phyloP scores from a whole-genome alignment of 805 yeast species.

The Zygosaccharomyces rouxii region DNA sequence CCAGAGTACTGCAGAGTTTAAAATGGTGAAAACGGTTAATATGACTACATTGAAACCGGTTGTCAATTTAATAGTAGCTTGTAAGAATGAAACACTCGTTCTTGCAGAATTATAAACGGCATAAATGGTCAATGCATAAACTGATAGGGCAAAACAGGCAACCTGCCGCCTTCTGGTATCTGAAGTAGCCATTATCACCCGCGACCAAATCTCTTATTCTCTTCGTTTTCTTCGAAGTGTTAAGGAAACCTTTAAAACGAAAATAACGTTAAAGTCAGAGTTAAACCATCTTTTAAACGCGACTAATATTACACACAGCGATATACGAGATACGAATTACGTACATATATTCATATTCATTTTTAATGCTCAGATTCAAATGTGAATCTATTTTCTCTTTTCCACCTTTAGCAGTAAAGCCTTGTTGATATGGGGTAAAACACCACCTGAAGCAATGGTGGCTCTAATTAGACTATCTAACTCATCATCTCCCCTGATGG shows the following conservation, averaged over 20 bases:
- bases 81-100: conserved; percentile 31
- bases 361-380: background rate
- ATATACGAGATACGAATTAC: background rate
- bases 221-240: background rate
- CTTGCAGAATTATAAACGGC: conserved; percentile 23
- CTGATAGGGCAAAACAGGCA: conserved; percentile 15
- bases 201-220: background rate
- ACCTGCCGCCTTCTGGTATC: conserved; percentile 17
- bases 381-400: conserved; percentile 10
- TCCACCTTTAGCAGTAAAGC: conserved; percentile 75
- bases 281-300: conserved; percentile 2
- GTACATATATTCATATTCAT: background rate
- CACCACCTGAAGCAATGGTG: conserved; percentile 98
- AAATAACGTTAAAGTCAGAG: background rate
- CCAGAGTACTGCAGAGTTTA: conserved; percentile 39
- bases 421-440: conserved; percentile 87
- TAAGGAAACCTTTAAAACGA: background rate
- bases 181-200: conserved; percentile 9
- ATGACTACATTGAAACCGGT: conserved; percentile 45
- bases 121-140: conserved; percentile 21
- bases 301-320: conserved; percentile 4
- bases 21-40: conserved; percentile 43
- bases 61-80: conserved; percentile 47
- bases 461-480: conserved; percentile 90
- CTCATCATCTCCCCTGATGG: conserved; percentile 98